These are phyloP conservation scores for Selenicereus undatus DNA, from an alignment of 148 eudicot genomes.

Conservation along the genomic window DNA sequence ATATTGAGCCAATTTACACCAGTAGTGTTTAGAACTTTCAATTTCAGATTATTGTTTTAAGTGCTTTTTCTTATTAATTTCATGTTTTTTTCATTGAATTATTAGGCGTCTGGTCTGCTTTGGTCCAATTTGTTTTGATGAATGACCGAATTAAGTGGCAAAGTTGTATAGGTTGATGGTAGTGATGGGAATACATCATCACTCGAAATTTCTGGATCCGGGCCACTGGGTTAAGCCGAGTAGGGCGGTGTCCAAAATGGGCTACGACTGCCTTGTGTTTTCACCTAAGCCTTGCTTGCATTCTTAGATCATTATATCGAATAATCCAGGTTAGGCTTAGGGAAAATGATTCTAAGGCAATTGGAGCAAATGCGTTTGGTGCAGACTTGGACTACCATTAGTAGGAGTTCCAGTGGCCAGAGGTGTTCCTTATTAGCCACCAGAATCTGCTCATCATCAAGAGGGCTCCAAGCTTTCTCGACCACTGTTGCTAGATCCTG, in stretches of 20 bases:
- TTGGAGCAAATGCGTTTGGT: constrained; percentile 26
- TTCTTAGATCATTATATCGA: constrained; percentile 23
- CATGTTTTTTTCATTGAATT: neutral
- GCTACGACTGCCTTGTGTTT: neutral
- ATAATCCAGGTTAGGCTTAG: constrained; percentile 31
- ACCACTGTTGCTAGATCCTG: constrained; percentile 20
- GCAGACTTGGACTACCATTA: constrained; percentile 11
- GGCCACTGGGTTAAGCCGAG: neutral
- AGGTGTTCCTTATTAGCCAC: constrained; percentile 6
- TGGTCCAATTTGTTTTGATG: neutral
- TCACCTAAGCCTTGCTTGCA: neutral
- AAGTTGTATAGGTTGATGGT: neutral
- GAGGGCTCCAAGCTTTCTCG: constrained; percentile 25
- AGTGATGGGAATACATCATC: neutral
- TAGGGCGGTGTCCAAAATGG: neutral
- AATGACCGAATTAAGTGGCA: neutral
- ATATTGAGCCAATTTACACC: neutral
- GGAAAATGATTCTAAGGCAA: constrained; percentile 27
- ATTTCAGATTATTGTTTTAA: neutral
- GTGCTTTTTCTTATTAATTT: neutral
- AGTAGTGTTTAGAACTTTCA: neutral
- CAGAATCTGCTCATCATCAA: constrained; percentile 23
- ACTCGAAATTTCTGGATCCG: neutral
- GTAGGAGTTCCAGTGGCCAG: constrained; percentile 18
- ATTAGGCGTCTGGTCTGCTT: neutral